Evolutionary conservation across 1,284 basidiomycete genomes (phyloP).

Genomic region (Thecaphora frezii): DNA sequence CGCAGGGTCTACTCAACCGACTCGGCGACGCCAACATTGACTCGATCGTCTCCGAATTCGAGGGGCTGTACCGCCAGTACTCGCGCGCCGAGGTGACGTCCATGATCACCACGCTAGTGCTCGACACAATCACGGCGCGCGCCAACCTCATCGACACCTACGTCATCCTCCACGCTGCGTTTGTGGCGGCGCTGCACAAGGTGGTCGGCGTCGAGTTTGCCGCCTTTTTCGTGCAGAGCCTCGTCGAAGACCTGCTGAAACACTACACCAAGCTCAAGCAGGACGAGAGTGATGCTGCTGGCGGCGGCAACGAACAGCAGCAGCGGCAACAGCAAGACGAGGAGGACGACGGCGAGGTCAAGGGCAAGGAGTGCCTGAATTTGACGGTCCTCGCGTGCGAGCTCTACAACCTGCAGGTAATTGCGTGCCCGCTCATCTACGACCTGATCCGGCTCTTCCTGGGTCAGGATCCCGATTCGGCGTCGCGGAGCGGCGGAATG

Average conservation of each 20-base stretch:
- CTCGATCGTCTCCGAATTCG: constrained; percentile 74
- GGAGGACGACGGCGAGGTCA: constrained; percentile 40
- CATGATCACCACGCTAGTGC: constrained; percentile 74
- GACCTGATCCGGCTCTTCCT: constrained; percentile 83
- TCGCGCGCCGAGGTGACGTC: constrained; percentile 83
- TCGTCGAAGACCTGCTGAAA: constrained; percentile 33
- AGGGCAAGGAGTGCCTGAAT: constrained; percentile 80
- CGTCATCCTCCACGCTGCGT: constrained; percentile 84
- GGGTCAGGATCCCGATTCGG: constrained; percentile 53
- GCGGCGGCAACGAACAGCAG: background rate
- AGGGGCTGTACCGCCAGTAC: constrained; percentile 76
- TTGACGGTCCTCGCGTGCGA: constrained; percentile 84
- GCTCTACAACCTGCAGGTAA: constrained; percentile 91
- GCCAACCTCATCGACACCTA: constrained; percentile 82
- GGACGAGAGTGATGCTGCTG: background rate
- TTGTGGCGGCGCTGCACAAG: constrained; percentile 81
- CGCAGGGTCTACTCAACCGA: constrained; percentile 88
- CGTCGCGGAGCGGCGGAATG: constrained; percentile 5
- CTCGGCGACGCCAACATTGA: constrained; percentile 84
- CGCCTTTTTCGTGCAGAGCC: constrained; percentile 59
- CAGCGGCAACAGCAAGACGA: constrained; percentile 2
- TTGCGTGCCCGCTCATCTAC: constrained; percentile 83
- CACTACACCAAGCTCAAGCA: constrained; percentile 9
- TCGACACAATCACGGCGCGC: constrained; percentile 79
- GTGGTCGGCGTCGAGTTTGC: constrained; percentile 88